A percentile compares a stretch with the other conserved stretches of the same genome.
These are phyloP conservation scores for Tephrocybe rancida DNA, from an alignment of 768 basidiomycete genomes.

Conservation along the genomic window DNA sequence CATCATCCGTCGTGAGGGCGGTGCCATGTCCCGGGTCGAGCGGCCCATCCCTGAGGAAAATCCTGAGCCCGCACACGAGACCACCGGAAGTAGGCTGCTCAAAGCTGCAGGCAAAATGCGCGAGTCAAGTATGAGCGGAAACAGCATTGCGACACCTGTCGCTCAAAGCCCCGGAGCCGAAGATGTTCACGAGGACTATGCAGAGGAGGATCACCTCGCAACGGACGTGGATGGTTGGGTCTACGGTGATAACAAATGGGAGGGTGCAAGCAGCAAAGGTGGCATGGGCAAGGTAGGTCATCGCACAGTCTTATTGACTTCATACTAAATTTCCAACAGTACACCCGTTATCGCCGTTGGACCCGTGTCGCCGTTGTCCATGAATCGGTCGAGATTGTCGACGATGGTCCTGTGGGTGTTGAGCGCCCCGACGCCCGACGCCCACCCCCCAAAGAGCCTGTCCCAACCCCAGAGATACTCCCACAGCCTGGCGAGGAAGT, in stretches of 20 bases:
- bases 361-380: slow-evolving; percentile 78
- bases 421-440: slow-evolving; percentile 5
- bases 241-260: slow-evolving; percentile 97
- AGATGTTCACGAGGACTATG: slow-evolving; percentile 29
- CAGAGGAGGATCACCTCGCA: slow-evolving; percentile 48
- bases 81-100: slow-evolving; percentile 41
- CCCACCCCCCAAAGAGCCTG: background rate
- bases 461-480: background rate
- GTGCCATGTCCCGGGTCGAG: slow-evolving; percentile 55
- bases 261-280: slow-evolving; percentile 69
- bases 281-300: slow-evolving; percentile 78
- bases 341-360: slow-evolving; percentile 87
- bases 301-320: background rate
- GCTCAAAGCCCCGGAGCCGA: slow-evolving; percentile 29
- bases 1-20: slow-evolving; percentile 60
- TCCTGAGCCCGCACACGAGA: slow-evolving; percentile 20
- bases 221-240: slow-evolving; percentile 94
- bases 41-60: slow-evolving; percentile 63
- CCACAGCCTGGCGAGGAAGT: slow-evolving; percentile 4
- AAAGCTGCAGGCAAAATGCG: slow-evolving; percentile 57
- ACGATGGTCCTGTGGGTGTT: slow-evolving; percentile 35
- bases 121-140: slow-evolving; percentile 30
- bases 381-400: slow-evolving; percentile 67
- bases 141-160: background rate
- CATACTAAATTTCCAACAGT: slow-evolving; percentile 43